Evolutionary conservation across 305 asterid species (phyloP).

Genomic region (Andrographis paniculata): DNA sequence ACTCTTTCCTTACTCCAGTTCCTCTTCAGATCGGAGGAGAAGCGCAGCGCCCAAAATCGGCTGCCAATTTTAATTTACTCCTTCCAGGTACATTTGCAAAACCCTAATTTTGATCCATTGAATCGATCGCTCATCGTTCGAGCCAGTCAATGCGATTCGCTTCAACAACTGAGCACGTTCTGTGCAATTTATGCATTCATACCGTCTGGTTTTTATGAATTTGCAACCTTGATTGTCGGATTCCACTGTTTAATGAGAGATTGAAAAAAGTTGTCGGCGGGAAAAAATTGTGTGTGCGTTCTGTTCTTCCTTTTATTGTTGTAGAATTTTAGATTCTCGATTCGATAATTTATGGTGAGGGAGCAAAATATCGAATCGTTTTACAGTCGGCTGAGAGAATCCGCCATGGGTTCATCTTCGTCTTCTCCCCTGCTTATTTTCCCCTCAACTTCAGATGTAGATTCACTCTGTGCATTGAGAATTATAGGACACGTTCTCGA

Average conservation of each 20-base stretch:
- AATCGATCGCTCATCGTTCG: too few relatives aligned
- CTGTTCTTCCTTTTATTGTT: conserved; percentile 15
- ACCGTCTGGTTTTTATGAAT: conserved; percentile 5
- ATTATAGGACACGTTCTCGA: conserved; percentile 81
- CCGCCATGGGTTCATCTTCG: conserved; percentile 64
- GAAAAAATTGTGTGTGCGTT: too few relatives aligned
- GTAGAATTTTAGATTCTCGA: conserved; percentile 10
- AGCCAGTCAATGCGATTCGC: neutral
- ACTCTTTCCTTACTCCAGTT: conserved; percentile 16
- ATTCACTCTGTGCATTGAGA: conserved; percentile 82
- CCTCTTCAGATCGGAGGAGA: conserved; percentile 14
- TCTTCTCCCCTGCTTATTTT: conserved; percentile 67
- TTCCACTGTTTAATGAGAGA: conserved; percentile 20
- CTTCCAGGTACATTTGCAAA: conserved; percentile 39
- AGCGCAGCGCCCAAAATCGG: too few relatives aligned
- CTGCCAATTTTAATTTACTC: too few relatives aligned
- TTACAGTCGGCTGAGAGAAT: conserved; percentile 49
- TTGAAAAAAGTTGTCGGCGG: conserved; percentile 1
- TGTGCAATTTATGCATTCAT: conserved; percentile 8
- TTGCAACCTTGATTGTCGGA: conserved; percentile 16
- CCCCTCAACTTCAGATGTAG: conserved; percentile 93
- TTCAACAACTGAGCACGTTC: conserved; percentile 1
- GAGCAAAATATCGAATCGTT: conserved; percentile 69
- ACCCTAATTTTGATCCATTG: too few relatives aligned
- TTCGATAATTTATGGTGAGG: conserved; percentile 56